These are phyloP conservation scores for Arabis hirsuta DNA, from an alignment of 345 rosid species.

Conservation along the genomic window DNA sequence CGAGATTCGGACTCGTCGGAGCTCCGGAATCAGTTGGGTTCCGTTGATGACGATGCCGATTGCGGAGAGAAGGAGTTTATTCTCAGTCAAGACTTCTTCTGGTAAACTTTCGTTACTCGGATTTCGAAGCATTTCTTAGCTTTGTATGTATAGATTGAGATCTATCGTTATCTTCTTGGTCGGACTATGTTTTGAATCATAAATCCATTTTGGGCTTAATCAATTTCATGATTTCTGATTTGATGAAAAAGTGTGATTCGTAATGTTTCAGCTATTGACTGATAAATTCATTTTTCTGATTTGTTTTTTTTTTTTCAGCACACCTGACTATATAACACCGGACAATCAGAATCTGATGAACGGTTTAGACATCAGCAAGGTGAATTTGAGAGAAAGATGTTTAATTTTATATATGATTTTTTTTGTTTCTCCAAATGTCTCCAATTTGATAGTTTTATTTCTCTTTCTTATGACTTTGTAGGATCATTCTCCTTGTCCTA, in stretches of 20 bases:
- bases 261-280: conserved; percentile 6
- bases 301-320: conserved; percentile 53
- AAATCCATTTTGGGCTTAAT: not conserved
- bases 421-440: not conserved
- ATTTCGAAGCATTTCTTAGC: not conserved
- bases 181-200: too few species aligned
- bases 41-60: conserved; percentile 45
- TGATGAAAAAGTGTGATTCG: not conserved
- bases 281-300: not conserved
- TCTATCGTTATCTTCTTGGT: not conserved
- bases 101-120: conserved; percentile 50
- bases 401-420: not conserved
- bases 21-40: conserved; percentile 38
- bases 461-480: conserved; percentile 29
- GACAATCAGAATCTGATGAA: conserved; percentile 68
- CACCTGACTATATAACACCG: conserved; percentile 96
- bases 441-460: not conserved
- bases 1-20: conserved; percentile 52
- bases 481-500: conserved; percentile 85
- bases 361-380: conserved; percentile 71
- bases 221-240: not conserved
- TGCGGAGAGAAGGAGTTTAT: conserved; percentile 69
- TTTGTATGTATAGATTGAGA: conserved; percentile 8
- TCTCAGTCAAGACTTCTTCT: conserved; percentile 96
- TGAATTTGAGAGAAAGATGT: conserved; percentile 24